Percentiles rank a stretch among this genome's conserved stretches.
These are phyloP conservation scores for Hansfordia pulvinata DNA, from an alignment of 2,329 filamentous ascomycete species.

Conservation along the genomic window DNA sequence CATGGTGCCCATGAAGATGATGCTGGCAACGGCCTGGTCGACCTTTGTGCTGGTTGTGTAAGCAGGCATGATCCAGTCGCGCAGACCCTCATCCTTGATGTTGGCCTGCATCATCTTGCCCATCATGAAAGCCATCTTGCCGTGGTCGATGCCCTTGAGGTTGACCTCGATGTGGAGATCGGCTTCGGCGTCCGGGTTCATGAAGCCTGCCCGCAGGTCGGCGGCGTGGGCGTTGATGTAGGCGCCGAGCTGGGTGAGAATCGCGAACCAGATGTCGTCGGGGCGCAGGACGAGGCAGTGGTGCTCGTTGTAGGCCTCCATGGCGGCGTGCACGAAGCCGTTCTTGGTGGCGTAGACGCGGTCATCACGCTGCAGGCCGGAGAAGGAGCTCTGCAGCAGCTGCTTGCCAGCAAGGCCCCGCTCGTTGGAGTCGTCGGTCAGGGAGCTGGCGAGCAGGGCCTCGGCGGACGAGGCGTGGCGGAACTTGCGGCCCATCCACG, in stretches of 20 bases:
- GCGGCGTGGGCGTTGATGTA: constrained; percentile 32
- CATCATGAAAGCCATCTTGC: constrained; percentile 21
- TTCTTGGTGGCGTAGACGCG: constrained; percentile 12
- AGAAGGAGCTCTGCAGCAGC: no score
- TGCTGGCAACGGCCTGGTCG: constrained; percentile 26
- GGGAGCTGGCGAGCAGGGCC: no score
- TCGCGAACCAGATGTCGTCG: constrained; percentile 38
- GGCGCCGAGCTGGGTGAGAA: constrained; percentile 30
- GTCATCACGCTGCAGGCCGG: no score
- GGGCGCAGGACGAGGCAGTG: constrained; percentile 32
- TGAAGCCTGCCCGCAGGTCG: constrained; percentile 25
- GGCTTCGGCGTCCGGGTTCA: constrained; percentile 24
- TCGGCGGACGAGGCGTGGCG: no score
- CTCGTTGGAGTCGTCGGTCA: no score
- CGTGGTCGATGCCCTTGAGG: constrained; percentile 11
- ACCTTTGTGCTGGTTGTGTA: constrained; percentile 34
- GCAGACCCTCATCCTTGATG: constrained; percentile 24
- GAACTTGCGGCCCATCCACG: no score
- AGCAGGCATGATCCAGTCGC: constrained; percentile 32
- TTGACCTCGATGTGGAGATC: constrained; percentile 4
- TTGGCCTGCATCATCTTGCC: constrained; percentile 22
- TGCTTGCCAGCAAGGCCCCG: no score
- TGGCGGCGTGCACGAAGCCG: constrained; percentile 22
- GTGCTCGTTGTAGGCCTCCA: constrained; percentile 26
- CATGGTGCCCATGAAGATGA: constrained; percentile 37